A percentile compares a stretch with the other conserved stretches of the same genome.
Evolutionary conservation across 306 rosid genomes (phyloP).

Genomic region (Comarum palustre): DNA sequence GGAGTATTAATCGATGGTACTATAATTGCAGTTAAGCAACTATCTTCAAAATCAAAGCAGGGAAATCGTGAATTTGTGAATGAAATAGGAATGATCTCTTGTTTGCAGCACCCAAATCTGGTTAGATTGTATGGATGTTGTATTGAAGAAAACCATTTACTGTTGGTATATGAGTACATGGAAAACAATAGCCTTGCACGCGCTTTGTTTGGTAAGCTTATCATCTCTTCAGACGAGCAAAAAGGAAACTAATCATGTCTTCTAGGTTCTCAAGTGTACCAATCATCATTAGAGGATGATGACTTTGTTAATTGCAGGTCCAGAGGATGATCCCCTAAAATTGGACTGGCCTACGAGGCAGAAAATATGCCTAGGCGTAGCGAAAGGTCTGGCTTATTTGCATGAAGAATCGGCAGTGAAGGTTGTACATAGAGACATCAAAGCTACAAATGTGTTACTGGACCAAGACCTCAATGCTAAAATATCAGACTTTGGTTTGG

Average conservation of each 20-base stretch:
- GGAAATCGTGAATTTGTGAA: constrained; percentile 61
- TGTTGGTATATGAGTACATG: constrained; percentile 55
- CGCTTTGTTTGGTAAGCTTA: constrained; percentile 30
- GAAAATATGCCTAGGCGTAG: constrained; percentile 58
- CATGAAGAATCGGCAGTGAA: constrained; percentile 60
- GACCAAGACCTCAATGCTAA: constrained; percentile 44
- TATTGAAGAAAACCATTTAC: constrained; percentile 27
- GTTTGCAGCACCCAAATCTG: constrained; percentile 36
- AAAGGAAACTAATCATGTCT: too few species aligned
- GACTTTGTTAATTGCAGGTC: neutral
- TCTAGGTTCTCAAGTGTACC: neutral
- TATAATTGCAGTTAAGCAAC: constrained; percentile 54
- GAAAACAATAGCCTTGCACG: constrained; percentile 36
- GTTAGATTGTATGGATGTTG: constrained; percentile 29
- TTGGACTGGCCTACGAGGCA: constrained; percentile 64
- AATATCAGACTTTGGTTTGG: constrained; percentile 72
- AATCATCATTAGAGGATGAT: too few species aligned
- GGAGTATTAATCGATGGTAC: constrained; percentile 52
- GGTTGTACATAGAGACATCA: constrained; percentile 72
- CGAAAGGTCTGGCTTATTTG: constrained; percentile 56
- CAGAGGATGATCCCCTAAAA: constrained; percentile 21
- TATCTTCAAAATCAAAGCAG: constrained; percentile 53
- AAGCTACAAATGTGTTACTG: constrained; percentile 56
- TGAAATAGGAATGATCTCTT: constrained; percentile 60
- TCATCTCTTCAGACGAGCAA: neutral